Evolutionary conservation across 73 alveolate genomes (phyloP), one percentile per base, ranked within the genome.

Genomic region (Paramecium bursaria): DNA sequence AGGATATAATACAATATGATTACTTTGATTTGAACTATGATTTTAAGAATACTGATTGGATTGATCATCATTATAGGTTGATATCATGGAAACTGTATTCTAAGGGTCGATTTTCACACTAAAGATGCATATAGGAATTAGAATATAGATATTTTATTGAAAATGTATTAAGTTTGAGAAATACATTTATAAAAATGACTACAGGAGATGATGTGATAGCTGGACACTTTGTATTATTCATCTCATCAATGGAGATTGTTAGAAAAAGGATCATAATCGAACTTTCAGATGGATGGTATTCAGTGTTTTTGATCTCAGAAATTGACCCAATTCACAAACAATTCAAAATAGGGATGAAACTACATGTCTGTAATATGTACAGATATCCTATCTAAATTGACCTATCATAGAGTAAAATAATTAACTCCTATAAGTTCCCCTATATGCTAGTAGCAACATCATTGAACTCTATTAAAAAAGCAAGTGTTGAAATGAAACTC

Each of bases 251-350:
- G 17, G 76, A 57, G 17, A n/a, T 11, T 25, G 9, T 14, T 27
- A 29, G 17, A 57, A 21, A 25, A 1, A 57, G 22, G 31, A 57
- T 7, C 30, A 57, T 57, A 25, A 11, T 57, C 29, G 76, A 57
- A 11, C 31, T 57, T 29, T 57, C 76, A 3, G 76, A 57, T 57
- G 76, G 76, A 11, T 57, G 76, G 76, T 57, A 57, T 29, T 57
- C 76, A 9, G 15, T 57, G 6, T 57, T 57, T 31, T 57, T 57
- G 26, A 27, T 57, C 17, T 23, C 51, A 29, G 76, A 57, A 26
- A 11, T 29, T 7, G 31, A 11, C 31, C 39, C 29, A 27, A 57
- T 57, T 13, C 31, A 26, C 26, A 29, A 23, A 11, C 26, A 57
- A 44, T 29, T 57, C 51, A 57, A 57, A 29, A 57, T 57, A 13